A percentile compares a stretch with the other conserved stretches of the same genome.
phyloP scores from a whole-genome alignment of 306 rosid genomes.

The Rosa multiflora region DNA sequence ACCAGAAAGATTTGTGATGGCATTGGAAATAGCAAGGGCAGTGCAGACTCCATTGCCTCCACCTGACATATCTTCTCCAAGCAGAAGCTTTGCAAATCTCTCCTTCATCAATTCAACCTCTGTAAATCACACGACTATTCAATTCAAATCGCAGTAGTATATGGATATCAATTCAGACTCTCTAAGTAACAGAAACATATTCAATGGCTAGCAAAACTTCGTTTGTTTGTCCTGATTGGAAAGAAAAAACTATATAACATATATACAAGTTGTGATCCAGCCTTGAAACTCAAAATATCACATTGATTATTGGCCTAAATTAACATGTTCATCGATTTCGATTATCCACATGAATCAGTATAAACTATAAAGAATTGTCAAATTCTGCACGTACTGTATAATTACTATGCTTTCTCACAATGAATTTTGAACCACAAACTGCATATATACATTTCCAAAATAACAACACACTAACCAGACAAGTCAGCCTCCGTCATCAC shows the following conservation, averaged over 20 bases:
- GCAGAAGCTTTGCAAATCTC: constrained; percentile 50
- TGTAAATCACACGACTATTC: background rate
- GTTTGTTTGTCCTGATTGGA: background rate
- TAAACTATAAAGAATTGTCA: background rate
- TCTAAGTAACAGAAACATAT: background rate
- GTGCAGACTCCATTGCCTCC: constrained; percentile 51
- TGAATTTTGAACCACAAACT: background rate
- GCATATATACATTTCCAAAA: background rate
- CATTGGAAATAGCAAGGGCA: constrained; percentile 50
- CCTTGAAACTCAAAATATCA: background rate
- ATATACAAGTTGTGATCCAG: background rate
- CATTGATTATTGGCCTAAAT: background rate
- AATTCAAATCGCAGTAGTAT: background rate
- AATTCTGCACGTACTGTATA: background rate
- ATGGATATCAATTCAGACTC: background rate
- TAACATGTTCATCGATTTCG: background rate
- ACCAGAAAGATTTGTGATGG: constrained; percentile 53
- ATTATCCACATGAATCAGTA: background rate
- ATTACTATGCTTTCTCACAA: background rate
- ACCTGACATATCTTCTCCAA: constrained; percentile 58
- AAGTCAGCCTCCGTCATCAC: constrained; percentile 16
- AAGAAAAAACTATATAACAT: background rate
- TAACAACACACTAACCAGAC: constrained; percentile 30
- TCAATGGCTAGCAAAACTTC: background rate
- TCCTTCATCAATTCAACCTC: constrained; percentile 50